phyloP scores from a whole-genome alignment of 331 rosid genomes.

The Spiraea crenata region DNA sequence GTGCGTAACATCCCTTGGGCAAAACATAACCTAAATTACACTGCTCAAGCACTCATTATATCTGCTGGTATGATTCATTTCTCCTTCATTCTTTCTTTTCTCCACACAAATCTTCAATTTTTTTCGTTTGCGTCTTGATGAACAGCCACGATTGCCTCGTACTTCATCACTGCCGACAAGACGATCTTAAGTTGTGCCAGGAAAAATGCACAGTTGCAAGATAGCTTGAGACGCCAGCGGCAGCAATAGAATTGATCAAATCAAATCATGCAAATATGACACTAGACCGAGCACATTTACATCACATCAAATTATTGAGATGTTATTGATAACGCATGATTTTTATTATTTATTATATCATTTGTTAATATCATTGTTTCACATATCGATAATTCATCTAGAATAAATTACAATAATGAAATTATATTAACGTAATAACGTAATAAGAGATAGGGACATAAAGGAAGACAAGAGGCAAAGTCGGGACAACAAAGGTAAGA shows the following conservation, averaged over 20 bases:
- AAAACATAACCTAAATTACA: constrained; percentile 82
- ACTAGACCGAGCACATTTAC: no score
- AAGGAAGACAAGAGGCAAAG: no score
- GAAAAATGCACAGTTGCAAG: constrained; percentile 59
- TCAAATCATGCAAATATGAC: no score
- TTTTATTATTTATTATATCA: no score
- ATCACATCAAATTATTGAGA: no score
- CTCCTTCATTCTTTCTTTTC: background rate
- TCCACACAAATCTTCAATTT: background rate
- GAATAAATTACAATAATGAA: no score
- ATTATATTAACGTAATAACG: no score
- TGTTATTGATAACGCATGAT: no score
- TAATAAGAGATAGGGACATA: no score
- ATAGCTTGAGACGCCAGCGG: constrained; percentile 44
- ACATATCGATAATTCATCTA: no score
- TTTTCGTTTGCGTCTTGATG: constrained; percentile 18
- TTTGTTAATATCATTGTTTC: no score
- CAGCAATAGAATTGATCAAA: background rate
- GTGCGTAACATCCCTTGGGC: constrained; percentile 91
- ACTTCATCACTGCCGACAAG: constrained; percentile 76
- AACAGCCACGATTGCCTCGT: constrained; percentile 72
- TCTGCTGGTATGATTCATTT: constrained; percentile 55
- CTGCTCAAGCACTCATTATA: constrained; percentile 93
- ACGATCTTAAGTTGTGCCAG: constrained; percentile 80
- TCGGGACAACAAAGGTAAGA: no score